Base-by-base conservation (phyloP, 106 monocot genomes). In the Allium cepa region DNA sequence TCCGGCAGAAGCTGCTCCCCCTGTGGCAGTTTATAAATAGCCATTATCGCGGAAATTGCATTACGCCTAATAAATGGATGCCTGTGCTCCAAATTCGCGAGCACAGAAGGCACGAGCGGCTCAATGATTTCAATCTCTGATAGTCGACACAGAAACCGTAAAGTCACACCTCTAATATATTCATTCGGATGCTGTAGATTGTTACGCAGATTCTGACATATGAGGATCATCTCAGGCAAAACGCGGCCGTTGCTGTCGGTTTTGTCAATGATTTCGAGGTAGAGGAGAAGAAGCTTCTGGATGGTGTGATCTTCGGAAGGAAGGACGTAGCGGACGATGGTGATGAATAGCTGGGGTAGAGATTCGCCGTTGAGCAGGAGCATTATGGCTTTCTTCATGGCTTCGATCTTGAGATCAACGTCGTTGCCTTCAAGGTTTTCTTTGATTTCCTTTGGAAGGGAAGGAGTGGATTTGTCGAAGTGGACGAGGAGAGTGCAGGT, bases 171-270 rank as follows among this genome's bases (percentile, higher is more conserved):
- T 11, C 90, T 77, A 73, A 90, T 80, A 72, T 90, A 90, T 76
- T 90, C 90, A 60, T 90, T 90, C 27, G 90, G 80, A 69, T 85
- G 85, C 75, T 85, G 90, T 48, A 90, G 80, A 52, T 85, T 90
- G 73, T 90, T 90, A 45, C 90, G 56, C 28, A 90, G 82, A 50
- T 85, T 90, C 76, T 90, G 85, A 75, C 90, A 90, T 58, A 90
- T 90, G 17, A 90, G 78, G 74, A 83, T 90, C 90, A 89, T 89
- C 80, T 89, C 89, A 11, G 90, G 90, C 16, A 90, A 80, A 62
- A 85, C 78, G 63, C 82, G 80, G 70, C 90, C 85, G n/a, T 56
- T 47, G 66, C 82, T 51, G 58, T 90, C 90, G 50, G 80, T 85
- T 73, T 85, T 90, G 64, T 90, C 90, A 63, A 90, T 81, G 66